A percentile compares a stretch with the other conserved stretches of the same genome.
Evolutionary conservation across 345 rosid species (phyloP).

Genomic region (Populus deltoides): DNA sequence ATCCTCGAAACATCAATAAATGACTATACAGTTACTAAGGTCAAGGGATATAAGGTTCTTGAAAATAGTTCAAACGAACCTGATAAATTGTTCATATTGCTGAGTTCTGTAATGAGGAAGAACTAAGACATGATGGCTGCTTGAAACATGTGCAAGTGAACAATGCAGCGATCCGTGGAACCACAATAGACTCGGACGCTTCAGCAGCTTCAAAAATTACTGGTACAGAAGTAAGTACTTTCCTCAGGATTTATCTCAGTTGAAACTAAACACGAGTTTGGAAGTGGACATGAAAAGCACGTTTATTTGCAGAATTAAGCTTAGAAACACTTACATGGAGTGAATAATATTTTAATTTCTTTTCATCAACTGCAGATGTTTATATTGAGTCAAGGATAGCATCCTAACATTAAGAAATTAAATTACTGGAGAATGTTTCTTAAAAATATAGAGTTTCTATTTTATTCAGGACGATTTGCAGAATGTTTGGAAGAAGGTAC

Average conservation of each 20-base stretch:
- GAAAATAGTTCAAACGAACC: too few relatives aligned
- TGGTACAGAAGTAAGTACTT: background rate
- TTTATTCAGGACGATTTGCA: conserved; percentile 7
- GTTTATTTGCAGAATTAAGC: too few relatives aligned
- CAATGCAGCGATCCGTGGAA: conserved; percentile 29
- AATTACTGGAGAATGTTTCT: background rate
- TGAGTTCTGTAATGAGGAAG: too few relatives aligned
- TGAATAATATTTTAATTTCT: too few relatives aligned
- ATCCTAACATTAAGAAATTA: too few relatives aligned
- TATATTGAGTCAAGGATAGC: too few relatives aligned
- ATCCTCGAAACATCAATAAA: too few relatives aligned
- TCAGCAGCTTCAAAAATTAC: background rate
- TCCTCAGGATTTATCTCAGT: background rate
- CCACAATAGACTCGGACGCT: background rate
- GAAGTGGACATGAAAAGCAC: background rate
- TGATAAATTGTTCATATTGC: too few relatives aligned
- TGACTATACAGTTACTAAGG: too few relatives aligned
- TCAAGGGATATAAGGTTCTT: too few relatives aligned
- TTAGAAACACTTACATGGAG: too few relatives aligned
- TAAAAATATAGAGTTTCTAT: background rate
- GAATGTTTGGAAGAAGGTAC: conserved; percentile 11
- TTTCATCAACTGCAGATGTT: too few relatives aligned
- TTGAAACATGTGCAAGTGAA: conserved; percentile 16
- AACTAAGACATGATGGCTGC: background rate
- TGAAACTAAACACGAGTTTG: background rate